A percentile compares a stretch with the other conserved stretches of the same genome.
Conservation (phyloP, 2,329 filamentous ascomycete genomes). For the Bipolaris zeicola region DNA sequence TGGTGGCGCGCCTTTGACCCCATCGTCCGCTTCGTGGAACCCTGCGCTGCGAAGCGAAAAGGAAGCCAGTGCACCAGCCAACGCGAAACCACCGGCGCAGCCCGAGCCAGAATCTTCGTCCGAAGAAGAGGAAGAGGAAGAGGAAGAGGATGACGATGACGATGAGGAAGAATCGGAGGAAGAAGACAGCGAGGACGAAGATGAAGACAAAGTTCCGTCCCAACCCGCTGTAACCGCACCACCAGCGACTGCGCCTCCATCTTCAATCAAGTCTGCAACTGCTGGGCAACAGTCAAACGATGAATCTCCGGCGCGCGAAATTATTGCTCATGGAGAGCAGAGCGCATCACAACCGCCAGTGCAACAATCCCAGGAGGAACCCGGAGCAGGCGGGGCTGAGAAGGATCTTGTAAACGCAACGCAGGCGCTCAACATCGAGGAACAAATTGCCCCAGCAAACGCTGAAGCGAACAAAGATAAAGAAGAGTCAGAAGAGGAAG, state of each 20-base stretch:
- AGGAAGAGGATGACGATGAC: constrained; percentile 7
- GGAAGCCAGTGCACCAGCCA: constrained; percentile 15
- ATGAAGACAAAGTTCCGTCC: constrained; percentile 11
- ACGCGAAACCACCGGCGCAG: constrained; percentile 16
- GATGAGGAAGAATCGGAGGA: constrained; percentile 18
- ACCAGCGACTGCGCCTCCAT: constrained; percentile 2
- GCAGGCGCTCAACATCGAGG: constrained; percentile 24
- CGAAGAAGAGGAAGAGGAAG: constrained; percentile 25
- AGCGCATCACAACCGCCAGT: constrained; percentile 21
- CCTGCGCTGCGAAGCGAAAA: constrained; percentile 59
- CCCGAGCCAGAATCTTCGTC: constrained; percentile 21
- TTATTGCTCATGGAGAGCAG: constrained; percentile 40
- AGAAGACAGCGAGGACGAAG: constrained; percentile 22
- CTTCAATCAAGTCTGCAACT: constrained; percentile 10
- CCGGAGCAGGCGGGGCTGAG: constrained; percentile 14
- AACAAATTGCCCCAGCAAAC: constrained; percentile 1
- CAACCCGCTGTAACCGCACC: constrained; percentile 8
- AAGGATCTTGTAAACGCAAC: constrained; percentile 23
- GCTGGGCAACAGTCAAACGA: constrained; percentile 8
- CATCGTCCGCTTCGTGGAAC: constrained; percentile 56
- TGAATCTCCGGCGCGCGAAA: constrained; percentile 28
- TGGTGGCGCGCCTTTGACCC: constrained; percentile 28
- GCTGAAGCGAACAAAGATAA: constrained; percentile 21
- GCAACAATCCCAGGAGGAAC: constrained; percentile 9
- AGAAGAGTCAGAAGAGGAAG: constrained; percentile 26